phyloP scores from a whole-genome alignment of 1,284 basidiomycete species.

The Fomitopsis palustris region DNA sequence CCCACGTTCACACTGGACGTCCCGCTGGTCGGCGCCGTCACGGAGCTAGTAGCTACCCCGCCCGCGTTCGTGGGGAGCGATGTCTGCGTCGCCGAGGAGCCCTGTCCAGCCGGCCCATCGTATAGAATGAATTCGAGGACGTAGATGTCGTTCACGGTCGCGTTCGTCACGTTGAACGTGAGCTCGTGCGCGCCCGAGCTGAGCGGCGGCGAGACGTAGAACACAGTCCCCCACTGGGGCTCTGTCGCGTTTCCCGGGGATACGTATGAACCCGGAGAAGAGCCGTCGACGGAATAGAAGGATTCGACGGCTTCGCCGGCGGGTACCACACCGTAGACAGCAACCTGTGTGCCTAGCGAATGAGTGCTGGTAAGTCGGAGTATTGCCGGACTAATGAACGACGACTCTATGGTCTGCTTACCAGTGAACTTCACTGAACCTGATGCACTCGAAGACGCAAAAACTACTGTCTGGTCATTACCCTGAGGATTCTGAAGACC shows the following conservation, averaged over 20 bases:
- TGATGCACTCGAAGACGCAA: neutral
- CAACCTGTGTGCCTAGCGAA: neutral
- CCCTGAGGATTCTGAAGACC: neutral
- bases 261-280: neutral
- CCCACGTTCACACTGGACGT: neutral
- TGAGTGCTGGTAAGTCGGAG: neutral
- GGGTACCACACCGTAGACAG: neutral
- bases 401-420: neutral
- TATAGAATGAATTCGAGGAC: conserved; percentile 14
- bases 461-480: neutral
- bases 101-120: neutral
- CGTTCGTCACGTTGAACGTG: conserved; percentile 12
- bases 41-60: neutral
- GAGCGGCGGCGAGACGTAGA: conserved; percentile 11
- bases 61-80: neutral
- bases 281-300: conserved; percentile 2
- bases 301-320: neutral
- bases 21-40: neutral
- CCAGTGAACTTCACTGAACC: neutral
- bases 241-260: neutral
- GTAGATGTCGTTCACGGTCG: conserved; percentile 6
- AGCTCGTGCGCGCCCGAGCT: conserved; percentile 6
- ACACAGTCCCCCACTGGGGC: conserved; percentile 5
- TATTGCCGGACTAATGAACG: too few relatives aligned
- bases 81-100: neutral